phyloP scores from a whole-genome alignment of 805 yeast species.

The Zygoascus biomembranicola region DNA sequence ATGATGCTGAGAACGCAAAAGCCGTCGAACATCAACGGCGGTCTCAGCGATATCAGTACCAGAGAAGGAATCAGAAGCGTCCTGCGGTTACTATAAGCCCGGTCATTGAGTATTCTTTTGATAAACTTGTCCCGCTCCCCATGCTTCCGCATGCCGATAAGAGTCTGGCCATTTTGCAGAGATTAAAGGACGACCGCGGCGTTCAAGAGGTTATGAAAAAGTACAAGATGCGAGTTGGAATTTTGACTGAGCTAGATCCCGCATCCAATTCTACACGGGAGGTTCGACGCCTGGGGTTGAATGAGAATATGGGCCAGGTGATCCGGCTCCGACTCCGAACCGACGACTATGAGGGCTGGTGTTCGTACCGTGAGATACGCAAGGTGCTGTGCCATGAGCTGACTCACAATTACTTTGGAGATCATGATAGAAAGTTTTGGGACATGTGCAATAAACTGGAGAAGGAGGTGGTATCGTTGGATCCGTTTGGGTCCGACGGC shows the following conservation, averaged over 20 bases:
- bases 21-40: conserved; percentile 15
- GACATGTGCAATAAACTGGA: conserved; percentile 27
- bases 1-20: conserved; percentile 17
- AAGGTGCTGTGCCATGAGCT: conserved; percentile 33
- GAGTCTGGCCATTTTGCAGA: conserved; percentile 24
- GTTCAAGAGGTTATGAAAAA: conserved; percentile 29
- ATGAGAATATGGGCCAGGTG: conserved; percentile 27
- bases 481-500: conserved; percentile 25
- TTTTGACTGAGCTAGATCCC: conserved; percentile 33
- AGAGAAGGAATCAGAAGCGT: conserved; percentile 8
- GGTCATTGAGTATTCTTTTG: conserved; percentile 25
- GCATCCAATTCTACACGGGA: conserved; percentile 27
- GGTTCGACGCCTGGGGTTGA: conserved; percentile 27
- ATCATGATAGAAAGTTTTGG: conserved; percentile 31
- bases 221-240: conserved; percentile 29
- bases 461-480: conserved; percentile 25
- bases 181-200: conserved; percentile 29
- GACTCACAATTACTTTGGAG: conserved; percentile 30
- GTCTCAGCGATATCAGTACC: conserved; percentile 9
- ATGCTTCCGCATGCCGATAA: conserved; percentile 25
- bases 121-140: conserved; percentile 24
- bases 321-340: conserved; percentile 32
- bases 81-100: conserved; percentile 9
- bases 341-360: conserved; percentile 31
- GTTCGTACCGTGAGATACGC: conserved; percentile 27